Base-by-base conservation (phyloP, 108 stramenopile species). In the Skeletonema potamos region DNA sequence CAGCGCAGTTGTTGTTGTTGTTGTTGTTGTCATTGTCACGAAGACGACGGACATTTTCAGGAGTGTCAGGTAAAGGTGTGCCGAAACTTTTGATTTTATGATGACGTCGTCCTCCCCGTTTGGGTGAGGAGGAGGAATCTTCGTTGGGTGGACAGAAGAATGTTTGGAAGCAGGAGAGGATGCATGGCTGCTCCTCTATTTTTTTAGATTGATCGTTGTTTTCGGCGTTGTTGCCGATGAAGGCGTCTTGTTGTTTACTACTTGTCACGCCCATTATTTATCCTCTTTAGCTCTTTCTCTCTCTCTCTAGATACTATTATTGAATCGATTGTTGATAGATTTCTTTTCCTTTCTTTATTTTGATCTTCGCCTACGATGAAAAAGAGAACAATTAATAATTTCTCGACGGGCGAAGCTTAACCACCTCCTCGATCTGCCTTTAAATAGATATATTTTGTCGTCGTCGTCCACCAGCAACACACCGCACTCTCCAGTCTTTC, bases 51-150 rank as follows among this genome's bases (percentile, higher is more conserved):
- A 62, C 36, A 12, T 70, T 30, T 20, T 78, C 24, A 2, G 92
- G 92, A 22, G 88, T 93, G 29, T 88, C 86, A 1, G 88, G 91
- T 27, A 91, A 64, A 9, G 92, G 92, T 3, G 87, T 77, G n/a
- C 92, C 92, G 48, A 83, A 75, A 64, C 57, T 66, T 22, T 29
- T 58, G 9, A 10, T 36, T 36, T 36, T 36, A 7, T 28, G 18
- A 30, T 62, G 62, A n/a, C 36, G 36, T n/a, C n/a, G n/a, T n/a
- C n/a, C n/a, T n/a, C n/a, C n/a, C n/a, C n/a, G n/a, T n/a, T n/a
- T n/a, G 33, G 74, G 54, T 36, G 62, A 46, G 22, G 64, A 18
- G 29, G 44, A 12, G 7, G 43, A 9, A 15, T 54, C 33, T 29
- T 65, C 46, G n/a, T 54, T 36, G 18, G 48, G 67, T 11, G 58